Evolutionary conservation across 148 eudicot genomes (phyloP), one percentile per base, ranked within the genome.

Genomic region (Rhododendron simsii): DNA sequence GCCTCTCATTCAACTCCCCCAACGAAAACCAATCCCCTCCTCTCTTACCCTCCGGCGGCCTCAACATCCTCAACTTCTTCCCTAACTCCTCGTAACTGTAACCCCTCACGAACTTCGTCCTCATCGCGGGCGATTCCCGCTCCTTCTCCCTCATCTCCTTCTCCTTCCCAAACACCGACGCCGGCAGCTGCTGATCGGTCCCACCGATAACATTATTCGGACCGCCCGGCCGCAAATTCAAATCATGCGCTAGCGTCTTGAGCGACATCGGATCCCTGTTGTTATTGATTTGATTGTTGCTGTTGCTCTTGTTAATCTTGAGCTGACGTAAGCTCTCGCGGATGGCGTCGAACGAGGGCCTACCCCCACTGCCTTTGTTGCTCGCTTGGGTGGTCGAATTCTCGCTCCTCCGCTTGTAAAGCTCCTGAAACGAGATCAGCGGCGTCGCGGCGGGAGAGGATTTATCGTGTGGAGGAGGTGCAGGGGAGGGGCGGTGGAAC

Each of bases 1-100:
- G 81, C 90, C 96, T 94, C 86, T 92, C 91, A 53, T 88, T 91
- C 86, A 95, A 87, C 87, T 94, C 98, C 41, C 83, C 81, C 16
- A 95, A 81, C 9, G 96, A 92, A 87, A 94, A 95, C 94, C 90
- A 87, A 15, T 87, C 65, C 87, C 55, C 7, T 18, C 61, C 61
- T 18, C 39, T 53, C 84, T 83, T 84, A 53, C 57, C 77, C 69
- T 90, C 90, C 1, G 93, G 89, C 2, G 94, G 95, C 90, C 96
- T 91, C 95, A 94, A 87, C 81, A 59, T 85, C 91, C 85, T 90
- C 93, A 95, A 87, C 85, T 85, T 90, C 86, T 87, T 47, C 85
- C 98, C 98, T 87, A 95, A 87, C 20, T 94, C 96, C 7, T 20
- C 83, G 80, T 81, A 18, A 44, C 15, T 45, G 82, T 94, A 93